Evolutionary conservation across 2,329 filamentous ascomycete species (phyloP).

Genomic region (Trichoderma sp.): DNA sequence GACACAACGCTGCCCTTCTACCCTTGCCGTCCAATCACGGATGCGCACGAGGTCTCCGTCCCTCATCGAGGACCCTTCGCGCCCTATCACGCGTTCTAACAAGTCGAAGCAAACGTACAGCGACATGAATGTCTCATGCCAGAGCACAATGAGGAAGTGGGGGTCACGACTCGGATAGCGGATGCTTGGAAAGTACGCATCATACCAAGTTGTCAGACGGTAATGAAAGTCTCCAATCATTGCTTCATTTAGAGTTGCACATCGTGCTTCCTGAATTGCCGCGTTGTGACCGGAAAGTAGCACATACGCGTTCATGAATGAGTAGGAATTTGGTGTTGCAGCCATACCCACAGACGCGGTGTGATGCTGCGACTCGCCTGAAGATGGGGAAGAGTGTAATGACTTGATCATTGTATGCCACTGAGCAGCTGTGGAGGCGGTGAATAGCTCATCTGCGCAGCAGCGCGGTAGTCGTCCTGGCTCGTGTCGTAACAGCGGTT

Average conservation of each 20-base stretch:
- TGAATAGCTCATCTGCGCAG: neutral
- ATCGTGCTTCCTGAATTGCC: neutral
- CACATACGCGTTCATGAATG: neutral
- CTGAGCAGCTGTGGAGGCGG: neutral
- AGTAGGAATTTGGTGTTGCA: neutral
- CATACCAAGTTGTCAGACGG: neutral
- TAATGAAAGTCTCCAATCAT: neutral
- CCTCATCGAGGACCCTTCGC: neutral
- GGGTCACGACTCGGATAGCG: neutral
- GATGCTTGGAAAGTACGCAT: neutral
- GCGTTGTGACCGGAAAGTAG: neutral
- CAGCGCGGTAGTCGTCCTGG: neutral
- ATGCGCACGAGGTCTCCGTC: neutral
- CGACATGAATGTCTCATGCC: conserved; percentile 16
- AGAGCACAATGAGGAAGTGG: conserved; percentile 8
- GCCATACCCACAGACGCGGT: neutral
- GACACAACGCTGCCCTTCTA: neutral
- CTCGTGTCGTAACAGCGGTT: neutral
- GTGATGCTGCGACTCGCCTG: neutral
- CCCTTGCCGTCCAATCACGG: neutral
- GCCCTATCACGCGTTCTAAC: conserved; percentile 4
- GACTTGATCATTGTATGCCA: neutral
- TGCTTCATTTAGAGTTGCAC: neutral
- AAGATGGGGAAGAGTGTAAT: neutral
- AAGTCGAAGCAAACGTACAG: neutral